Percentiles rank a stretch among this genome's conserved stretches.
Conservation (phyloP, 2,329 filamentous ascomycete species). For the Colletotrichum sp. region DNA sequence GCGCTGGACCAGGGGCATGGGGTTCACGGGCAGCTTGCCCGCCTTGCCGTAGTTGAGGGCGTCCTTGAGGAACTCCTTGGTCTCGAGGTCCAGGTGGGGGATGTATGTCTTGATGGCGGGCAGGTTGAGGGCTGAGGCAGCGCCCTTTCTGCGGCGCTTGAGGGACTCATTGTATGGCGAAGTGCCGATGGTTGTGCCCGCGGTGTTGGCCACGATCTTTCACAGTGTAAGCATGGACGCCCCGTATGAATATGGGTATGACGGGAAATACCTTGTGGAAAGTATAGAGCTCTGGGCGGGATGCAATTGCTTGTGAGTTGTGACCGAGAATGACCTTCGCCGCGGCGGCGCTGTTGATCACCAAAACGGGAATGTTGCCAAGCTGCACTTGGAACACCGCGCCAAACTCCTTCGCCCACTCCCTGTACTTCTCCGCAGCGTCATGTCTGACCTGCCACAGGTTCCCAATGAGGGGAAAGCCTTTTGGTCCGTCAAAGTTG, state of each 20-base stretch:
- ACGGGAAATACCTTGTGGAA: slow-evolving; percentile 44
- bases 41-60: slow-evolving; percentile 60
- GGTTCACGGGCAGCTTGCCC: slow-evolving; percentile 62
- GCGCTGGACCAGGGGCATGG: slow-evolving; percentile 65
- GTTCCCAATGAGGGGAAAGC: slow-evolving; percentile 60
- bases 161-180: slow-evolving; percentile 73
- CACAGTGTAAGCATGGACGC: neutral
- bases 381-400: slow-evolving; percentile 38
- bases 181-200: slow-evolving; percentile 58
- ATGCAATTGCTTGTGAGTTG: slow-evolving; percentile 69
- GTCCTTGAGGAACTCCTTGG: slow-evolving; percentile 62
- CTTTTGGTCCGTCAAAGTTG: slow-evolving; percentile 51
- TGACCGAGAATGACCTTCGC: slow-evolving; percentile 70
- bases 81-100: slow-evolving; percentile 57
- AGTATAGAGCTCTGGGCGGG: slow-evolving; percentile 68
- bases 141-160: slow-evolving; percentile 68
- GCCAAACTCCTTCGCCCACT: slow-evolving; percentile 32
- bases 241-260: too few relatives aligned
- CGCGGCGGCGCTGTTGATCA: slow-evolving; percentile 70
- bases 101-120: slow-evolving; percentile 70
- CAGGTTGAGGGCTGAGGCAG: slow-evolving; percentile 68
- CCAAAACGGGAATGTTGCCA: slow-evolving; percentile 62
- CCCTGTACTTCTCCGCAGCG: slow-evolving; percentile 33
- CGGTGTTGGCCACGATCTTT: slow-evolving; percentile 48
- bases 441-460: slow-evolving; percentile 58